Base-by-base conservation (phyloP, 176 grass and related monocot genomes). In the Phoenix roebelenii region DNA sequence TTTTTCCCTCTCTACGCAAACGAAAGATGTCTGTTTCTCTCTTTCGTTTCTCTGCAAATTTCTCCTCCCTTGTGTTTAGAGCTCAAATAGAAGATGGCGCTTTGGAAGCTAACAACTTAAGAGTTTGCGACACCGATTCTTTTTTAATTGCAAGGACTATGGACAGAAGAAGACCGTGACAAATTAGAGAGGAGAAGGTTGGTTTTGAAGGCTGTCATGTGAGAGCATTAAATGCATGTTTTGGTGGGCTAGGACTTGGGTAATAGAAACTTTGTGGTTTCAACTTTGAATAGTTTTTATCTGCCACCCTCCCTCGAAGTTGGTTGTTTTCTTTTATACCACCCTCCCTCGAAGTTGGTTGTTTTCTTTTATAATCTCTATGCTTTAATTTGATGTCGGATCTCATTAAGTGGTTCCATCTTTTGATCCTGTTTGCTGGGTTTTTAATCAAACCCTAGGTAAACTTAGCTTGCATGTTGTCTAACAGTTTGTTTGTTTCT, bases 331-430 rank as follows among this genome's bases (percentile, higher is more conserved):
- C 4, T 59, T 48, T 26, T 71, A 39, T 64, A 30, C 55, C 16
- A 10, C 52, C 51, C 20, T 25, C 17, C 39, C 57, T 71, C 48
- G 58, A 52, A 62, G 54, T 61, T 25, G 23, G 57, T 55, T 61
- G 25, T 44, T 71, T 73, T 54, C 4, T 59, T 48, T 26, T 71
- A 39, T 64, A 30, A 62, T 51, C 18, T 55, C 30, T 7, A n/a
- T 76, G 60, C 16, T 17, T 69, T 59, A 67, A 66, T 66, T 72
- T 49, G 54, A 49, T 77, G 83, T 82, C 80, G 90, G 83, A 59
- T 77, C 61, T 80, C 79, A 90, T 82, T 96, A 87, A 85, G 73
- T 84, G 63, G 64, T 67, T 56, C 75, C 71, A 44, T 84, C 64
- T 52, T 80, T 79, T 87, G 86, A 90, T 84, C 90, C 80, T 83